Base-by-base conservation (phyloP, 164 flowering plant genomes). In the Tetrastigma voinierianum region DNA sequence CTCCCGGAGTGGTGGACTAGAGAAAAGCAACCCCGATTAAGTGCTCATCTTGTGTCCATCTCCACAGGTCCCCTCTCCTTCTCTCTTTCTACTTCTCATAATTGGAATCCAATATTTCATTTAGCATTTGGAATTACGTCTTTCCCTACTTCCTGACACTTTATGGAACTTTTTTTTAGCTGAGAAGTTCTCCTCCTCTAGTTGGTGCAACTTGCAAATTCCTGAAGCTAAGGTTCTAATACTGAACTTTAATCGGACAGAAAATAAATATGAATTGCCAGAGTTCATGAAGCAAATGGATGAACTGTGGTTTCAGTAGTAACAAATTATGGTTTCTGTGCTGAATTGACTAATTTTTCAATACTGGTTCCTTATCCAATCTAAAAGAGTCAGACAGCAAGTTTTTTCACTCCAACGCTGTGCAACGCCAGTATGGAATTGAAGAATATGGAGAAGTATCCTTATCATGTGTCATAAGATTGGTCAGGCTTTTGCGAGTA, bases 401-500 rank as follows among this genome's bases (percentile, higher is more conserved):
- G 59, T n/a, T n/a, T 76, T 49, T 72, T 70, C 7, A 13, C 76
- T n/a, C 70, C 77, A 51, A 53, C 55, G 46, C 44, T 72, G 23
- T 0, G n/a, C 58, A 19, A 67, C 2, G 12, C 61, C 45, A 25
- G 57, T 2, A 1, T 21, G 1, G 61, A 24, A 14, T 18, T 83
- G 51, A 51, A 43, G 51, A 75, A 72, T 57, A 51, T 83, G 59
- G 63, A 68, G 40, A 81, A 83, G 58, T 80, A 54, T 79, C 82
- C n/a, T 40, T 84, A 32, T 66, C 1, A 72, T 74, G 77, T 81
- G 87, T 48, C 68, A 65, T 20, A 25, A 25, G 40, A 25, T 78
- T 21, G 68, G 70, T 14, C 67, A 74, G 9, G 76, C 75, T 21
- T 75, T 75, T 46, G 44, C 18, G 11, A 55, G 61, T 10, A 46